These are phyloP conservation scores for Ottelia alismoides DNA, from an alignment of 106 monocot species.

Conservation along the genomic window DNA sequence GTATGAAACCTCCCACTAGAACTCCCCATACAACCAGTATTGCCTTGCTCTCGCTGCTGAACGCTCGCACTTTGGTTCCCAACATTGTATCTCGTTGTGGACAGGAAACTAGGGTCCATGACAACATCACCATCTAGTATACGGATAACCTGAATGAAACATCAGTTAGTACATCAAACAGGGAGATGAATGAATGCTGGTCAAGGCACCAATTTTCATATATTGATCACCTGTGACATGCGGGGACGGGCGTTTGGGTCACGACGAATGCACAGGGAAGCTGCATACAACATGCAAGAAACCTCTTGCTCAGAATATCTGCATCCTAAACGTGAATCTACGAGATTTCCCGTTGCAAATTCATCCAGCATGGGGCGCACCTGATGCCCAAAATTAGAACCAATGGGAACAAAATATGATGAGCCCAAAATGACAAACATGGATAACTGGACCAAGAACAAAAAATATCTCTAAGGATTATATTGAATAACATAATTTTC, in stretches of 20 bases:
- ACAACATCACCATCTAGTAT: slow-evolving; percentile 65
- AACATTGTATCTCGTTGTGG: slow-evolving; percentile 20
- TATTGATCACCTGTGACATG: slow-evolving; percentile 65
- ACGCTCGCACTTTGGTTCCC: slow-evolving; percentile 60
- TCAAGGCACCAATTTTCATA: not conserved
- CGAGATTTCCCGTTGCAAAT: slow-evolving; percentile 41
- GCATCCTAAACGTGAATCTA: slow-evolving; percentile 53
- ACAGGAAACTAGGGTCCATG: slow-evolving; percentile 32
- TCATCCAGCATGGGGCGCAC: slow-evolving; percentile 74
- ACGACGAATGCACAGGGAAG: slow-evolving; percentile 69
- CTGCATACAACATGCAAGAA: slow-evolving; percentile 71
- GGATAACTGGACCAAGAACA: too few species aligned
- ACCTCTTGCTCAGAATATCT: slow-evolving; percentile 53
- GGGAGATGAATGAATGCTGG: not conserved
- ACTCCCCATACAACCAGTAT: too few species aligned
- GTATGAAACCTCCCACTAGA: too few species aligned
- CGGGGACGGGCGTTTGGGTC: slow-evolving; percentile 73
- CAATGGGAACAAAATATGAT: too few species aligned
- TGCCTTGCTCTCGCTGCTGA: too few species aligned
- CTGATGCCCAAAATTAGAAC: too few species aligned
- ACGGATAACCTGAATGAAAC: slow-evolving; percentile 44
- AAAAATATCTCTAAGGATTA: too few species aligned
- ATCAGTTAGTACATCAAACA: not conserved
- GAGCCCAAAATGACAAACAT: slow-evolving; percentile 30
- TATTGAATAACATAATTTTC: too few species aligned